Percentiles rank a stretch among this genome's conserved stretches.
Evolutionary conservation across 1,139 yeast species (phyloP).

Genomic region (Yamadazyma triangularis): DNA sequence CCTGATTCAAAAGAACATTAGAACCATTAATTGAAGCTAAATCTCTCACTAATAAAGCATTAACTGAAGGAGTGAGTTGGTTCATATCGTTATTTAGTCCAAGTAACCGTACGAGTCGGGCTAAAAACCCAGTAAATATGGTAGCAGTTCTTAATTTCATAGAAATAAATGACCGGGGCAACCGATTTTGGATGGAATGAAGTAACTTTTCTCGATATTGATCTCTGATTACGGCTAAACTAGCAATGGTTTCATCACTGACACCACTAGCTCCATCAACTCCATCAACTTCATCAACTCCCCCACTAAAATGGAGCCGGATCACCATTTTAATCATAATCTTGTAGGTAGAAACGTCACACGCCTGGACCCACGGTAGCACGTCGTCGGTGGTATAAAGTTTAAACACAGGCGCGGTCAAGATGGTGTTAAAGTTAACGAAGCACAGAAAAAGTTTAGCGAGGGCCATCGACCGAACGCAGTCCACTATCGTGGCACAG

Average conservation of each 20-base stretch:
- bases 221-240: too few species aligned
- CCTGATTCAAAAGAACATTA: background rate
- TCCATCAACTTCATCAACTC: constrained; percentile 48
- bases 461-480: constrained; percentile 64
- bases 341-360: constrained; percentile 63
- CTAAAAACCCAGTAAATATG: constrained; percentile 53
- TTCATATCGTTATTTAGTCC: constrained; percentile 24
- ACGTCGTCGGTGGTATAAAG: constrained; percentile 50
- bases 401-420: constrained; percentile 63
- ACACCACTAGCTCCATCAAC: constrained; percentile 39
- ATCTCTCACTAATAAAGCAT: background rate
- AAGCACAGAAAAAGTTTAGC: constrained; percentile 54
- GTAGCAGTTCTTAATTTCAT: constrained; percentile 54
- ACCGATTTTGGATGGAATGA: constrained; percentile 30
- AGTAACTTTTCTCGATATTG: background rate
- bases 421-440: constrained; percentile 51
- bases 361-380: constrained; percentile 58
- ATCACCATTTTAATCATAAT: constrained; percentile 59
- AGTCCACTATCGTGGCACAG: constrained; percentile 58
- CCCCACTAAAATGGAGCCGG: background rate
- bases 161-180: constrained; percentile 48
- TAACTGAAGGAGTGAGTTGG: background rate
- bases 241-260: too few species aligned
- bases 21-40: background rate
- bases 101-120: constrained; percentile 53